phyloP scores from a whole-genome alignment of 805 yeast species.

The Starmerella stigmatis region DNA sequence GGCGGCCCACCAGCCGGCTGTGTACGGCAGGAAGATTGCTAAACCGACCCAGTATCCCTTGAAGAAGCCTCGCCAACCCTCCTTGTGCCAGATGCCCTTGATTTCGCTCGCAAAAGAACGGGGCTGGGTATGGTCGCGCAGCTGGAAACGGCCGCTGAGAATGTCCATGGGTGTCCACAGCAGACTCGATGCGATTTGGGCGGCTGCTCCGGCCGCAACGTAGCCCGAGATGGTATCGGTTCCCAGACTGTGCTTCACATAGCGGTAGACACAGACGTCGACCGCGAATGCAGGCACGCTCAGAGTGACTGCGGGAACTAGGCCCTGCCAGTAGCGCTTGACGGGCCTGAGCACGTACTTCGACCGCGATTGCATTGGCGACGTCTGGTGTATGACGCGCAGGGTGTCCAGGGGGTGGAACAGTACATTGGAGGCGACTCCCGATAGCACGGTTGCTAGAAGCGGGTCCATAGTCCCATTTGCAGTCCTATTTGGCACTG shows the following conservation, averaged over 20 bases:
- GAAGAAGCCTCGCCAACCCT: constrained; percentile 65
- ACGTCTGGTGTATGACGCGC: constrained; percentile 34
- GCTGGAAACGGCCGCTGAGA: constrained; percentile 33
- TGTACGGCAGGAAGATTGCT: constrained; percentile 32
- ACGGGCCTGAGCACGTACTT: constrained; percentile 26
- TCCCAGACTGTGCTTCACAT: constrained; percentile 29
- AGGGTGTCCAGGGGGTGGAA: constrained; percentile 34
- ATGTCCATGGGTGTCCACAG: constrained; percentile 36
- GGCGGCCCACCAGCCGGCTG: constrained; percentile 32
- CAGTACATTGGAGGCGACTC: constrained; percentile 22
- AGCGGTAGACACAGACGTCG: constrained; percentile 31
- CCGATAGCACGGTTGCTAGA: constrained; percentile 6
- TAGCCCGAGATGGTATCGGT: constrained; percentile 26
- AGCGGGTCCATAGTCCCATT: constrained; percentile 11
- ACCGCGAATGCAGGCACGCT: constrained; percentile 33
- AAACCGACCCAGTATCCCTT: constrained; percentile 48
- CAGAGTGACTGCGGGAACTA: constrained; percentile 30
- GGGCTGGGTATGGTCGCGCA: not conserved
- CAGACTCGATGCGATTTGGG: constrained; percentile 30
- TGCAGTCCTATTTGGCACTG: not conserved
- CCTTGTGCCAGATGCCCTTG: constrained; percentile 39
- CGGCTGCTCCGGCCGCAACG: constrained; percentile 29
- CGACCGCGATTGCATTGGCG: constrained; percentile 28
- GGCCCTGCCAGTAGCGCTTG: constrained; percentile 31
- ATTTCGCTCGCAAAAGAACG: constrained; percentile 15